Evolutionary conservation across 225 moss, liverwort and hornwort species (phyloP), one percentile per base, ranked within the genome.

Genomic region (Polytrichum formosum): DNA sequence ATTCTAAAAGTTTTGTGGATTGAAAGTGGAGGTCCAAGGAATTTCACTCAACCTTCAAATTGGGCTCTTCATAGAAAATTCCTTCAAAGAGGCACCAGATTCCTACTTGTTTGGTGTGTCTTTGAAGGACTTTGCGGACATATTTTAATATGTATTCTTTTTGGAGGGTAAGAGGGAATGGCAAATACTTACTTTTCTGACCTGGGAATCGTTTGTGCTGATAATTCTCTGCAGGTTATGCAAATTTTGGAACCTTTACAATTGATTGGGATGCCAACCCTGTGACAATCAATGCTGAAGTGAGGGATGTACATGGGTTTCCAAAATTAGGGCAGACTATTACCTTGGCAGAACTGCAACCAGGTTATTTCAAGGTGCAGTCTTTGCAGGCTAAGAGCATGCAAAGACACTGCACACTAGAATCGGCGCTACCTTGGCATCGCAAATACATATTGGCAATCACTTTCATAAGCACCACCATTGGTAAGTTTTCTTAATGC

Each of bases 251-350:
- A 64, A 84, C 89, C 26, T 67, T 93, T 67, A 90, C 92, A 70
- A 85, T 93, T 25, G 80, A 97, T 54, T 97, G 93, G 93, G 87
- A 97, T 27, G 80, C 86, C 20, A 77, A 86, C 23, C 96, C 96
- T 17, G 81, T 91, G 29, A 73, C 65, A 18, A 60, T 92, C 55
- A 82, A 79, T 65, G 81, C 81, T 30, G 70, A 86, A 63, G 83
- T 90, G 4, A 85, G 90, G 75, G 86, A 96, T 82, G 62, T 91
- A 5, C 59, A 81, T 53, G 96, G 93, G 68, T 67, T 28, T 28
- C 87, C 79, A 53, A 72, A 83, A 26, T 31, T 90, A 18, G 89
- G 87, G 28, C 82, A 82, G 58, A 85, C 90, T 64, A 61, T 97
- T 2, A 65, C 76, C 13, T 81, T 93, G 64, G 69, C 89, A 21